Percentiles rank a stretch among this genome's conserved stretches.
phyloP scores from a whole-genome alignment of 495 filamentous ascomycete genomes.

The Pseudevernia furfuracea region DNA sequence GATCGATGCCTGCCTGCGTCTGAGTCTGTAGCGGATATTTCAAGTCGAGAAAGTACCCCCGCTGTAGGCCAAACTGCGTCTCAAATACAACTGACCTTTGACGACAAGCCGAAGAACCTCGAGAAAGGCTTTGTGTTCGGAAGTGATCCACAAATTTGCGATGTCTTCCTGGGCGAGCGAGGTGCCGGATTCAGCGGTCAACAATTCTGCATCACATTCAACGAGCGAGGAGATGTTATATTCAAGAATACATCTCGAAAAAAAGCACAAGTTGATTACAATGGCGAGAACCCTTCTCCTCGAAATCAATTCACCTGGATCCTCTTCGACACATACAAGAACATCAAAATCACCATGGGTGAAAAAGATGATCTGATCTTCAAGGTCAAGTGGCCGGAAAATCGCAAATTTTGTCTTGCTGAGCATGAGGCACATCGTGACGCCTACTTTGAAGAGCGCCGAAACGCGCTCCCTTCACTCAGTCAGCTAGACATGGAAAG shows the following conservation, averaged over 20 bases:
- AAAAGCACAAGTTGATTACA: conserved; percentile 11
- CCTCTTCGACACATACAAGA: conserved; percentile 14
- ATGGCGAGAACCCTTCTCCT: conserved; percentile 8
- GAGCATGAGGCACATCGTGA: conserved; percentile 15
- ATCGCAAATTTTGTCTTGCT: not conserved
- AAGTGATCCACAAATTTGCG: conserved; percentile 12
- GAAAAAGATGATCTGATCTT: conserved; percentile 15
- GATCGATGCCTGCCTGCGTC: conserved; percentile 6
- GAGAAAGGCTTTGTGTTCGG: conserved; percentile 12
- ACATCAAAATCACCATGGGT: conserved; percentile 6
- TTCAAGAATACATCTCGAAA: conserved; percentile 17
- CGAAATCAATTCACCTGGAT: conserved; percentile 16
- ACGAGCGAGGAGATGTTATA: conserved; percentile 16
- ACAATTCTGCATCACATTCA: conserved; percentile 21
- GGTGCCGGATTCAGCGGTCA: conserved; percentile 12
- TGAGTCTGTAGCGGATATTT: conserved; percentile 3
- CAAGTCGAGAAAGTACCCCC: conserved; percentile 11
- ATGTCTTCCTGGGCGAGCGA: conserved; percentile 15
- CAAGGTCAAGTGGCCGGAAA: conserved; percentile 11
- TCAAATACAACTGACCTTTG: conserved; percentile 12
- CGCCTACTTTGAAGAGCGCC: conserved; percentile 15
- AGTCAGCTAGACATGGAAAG: conserved; percentile 16
- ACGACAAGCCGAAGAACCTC: conserved; percentile 2
- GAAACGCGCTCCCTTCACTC: conserved; percentile 7
- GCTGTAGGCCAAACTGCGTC: not conserved